Percentiles rank a stretch among this genome's conserved stretches.
Evolutionary conservation across 768 basidiomycete species (phyloP).

Genomic region (Krasilnikovozyma curviuscula): DNA sequence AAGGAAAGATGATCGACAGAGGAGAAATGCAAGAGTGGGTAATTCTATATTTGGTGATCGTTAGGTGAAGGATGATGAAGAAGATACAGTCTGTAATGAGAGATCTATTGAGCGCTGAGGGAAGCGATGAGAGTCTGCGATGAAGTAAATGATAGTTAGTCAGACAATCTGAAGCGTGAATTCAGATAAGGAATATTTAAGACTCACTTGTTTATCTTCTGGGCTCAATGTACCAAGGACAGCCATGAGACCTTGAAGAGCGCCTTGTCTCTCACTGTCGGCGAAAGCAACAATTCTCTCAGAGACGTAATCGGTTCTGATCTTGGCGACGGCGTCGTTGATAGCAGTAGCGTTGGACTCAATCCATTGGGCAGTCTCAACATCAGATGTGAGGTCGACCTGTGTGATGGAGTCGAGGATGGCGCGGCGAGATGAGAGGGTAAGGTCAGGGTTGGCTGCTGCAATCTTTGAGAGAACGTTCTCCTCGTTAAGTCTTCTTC

Average conservation of each 20-base stretch:
- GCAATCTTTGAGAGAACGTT: conserved; percentile 33
- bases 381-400: conserved; percentile 36
- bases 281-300: conserved; percentile 46
- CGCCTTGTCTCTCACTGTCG: conserved; percentile 56
- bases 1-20: too few species aligned
- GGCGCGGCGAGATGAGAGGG: conserved; percentile 44
- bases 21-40: too few species aligned
- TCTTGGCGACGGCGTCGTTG: conserved; percentile 37
- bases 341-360: conserved; percentile 48
- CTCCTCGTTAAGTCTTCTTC: conserved; percentile 30
- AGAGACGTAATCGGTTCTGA: conserved; percentile 50
- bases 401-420: conserved; percentile 45
- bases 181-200: too few species aligned
- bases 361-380: conserved; percentile 42
- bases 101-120: too few species aligned
- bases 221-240: conserved; percentile 52
- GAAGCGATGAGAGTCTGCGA: too few species aligned
- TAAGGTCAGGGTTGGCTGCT: conserved; percentile 51
- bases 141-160: too few species aligned
- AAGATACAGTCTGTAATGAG: too few species aligned
- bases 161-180: too few species aligned
- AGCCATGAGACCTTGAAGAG: conserved; percentile 51
- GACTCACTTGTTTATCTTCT: too few species aligned
- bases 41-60: too few species aligned
- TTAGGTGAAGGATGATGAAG: too few species aligned